Evolutionary conservation across 2,329 filamentous ascomycete species (phyloP).

Genomic region (Phaeosphaeriaceae sp.): DNA sequence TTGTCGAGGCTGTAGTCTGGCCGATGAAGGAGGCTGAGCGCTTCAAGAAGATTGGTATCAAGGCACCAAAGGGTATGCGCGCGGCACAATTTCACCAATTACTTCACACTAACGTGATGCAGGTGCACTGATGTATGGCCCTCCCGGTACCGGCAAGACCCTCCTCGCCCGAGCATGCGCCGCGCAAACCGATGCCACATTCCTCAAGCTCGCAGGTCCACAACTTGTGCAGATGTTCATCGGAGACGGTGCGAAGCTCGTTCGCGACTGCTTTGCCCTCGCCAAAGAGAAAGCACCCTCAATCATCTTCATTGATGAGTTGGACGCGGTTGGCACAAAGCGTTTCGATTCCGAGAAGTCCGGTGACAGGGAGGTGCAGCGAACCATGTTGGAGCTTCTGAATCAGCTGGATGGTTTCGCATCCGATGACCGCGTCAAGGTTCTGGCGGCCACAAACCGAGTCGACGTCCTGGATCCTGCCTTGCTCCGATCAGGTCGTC

Average conservation of each 20-base stretch:
- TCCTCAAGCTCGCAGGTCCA: constrained; percentile 96
- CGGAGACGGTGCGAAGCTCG: constrained; percentile 95
- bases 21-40: constrained; percentile 99
- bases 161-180: constrained; percentile 94
- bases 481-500: constrained; percentile 85
- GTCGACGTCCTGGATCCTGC: constrained; percentile 94
- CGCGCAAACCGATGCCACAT: constrained; percentile 96
- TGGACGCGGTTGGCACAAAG: constrained; percentile 98
- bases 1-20: constrained; percentile 98
- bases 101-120: constrained; percentile 15
- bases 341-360: constrained; percentile 99
- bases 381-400: constrained; percentile 97
- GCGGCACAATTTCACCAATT: background rate
- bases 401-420: constrained; percentile 99
- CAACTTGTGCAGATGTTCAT: constrained; percentile 99
- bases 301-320: constrained; percentile 99
- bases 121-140: constrained; percentile 97
- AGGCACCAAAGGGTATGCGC: constrained; percentile 89
- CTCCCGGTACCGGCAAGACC: constrained; percentile 88
- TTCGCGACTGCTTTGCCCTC: constrained; percentile 95
- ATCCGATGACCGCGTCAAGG: constrained; percentile 95
- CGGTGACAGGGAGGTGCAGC: constrained; percentile 95
- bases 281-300: constrained; percentile 98
- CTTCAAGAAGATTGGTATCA: constrained; percentile 99
- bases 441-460: constrained; percentile 91